Evolutionary conservation across 148 eudicot species (phyloP), one percentile per base, ranked within the genome.

Genomic region (Simmondsia chinensis): DNA sequence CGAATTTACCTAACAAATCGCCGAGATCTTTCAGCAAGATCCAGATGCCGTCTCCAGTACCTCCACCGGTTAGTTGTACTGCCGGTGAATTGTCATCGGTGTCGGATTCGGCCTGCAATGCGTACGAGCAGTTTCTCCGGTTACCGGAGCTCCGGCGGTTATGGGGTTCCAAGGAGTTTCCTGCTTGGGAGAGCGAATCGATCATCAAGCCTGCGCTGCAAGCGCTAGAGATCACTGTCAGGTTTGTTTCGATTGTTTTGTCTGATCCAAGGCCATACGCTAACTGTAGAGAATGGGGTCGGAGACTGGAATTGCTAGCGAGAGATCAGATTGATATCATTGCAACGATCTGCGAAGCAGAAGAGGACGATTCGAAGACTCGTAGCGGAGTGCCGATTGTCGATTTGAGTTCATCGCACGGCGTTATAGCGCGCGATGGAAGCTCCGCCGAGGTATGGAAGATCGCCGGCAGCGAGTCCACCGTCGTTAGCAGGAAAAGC

Each of bases 391-490:
- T 71, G 22, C 94, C 94, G 5, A 52, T 64, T 28, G 56, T 67
- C 2, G 88, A 77, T 71, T n/a, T 63, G 16, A 59, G 45, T n/a
- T 48, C 78, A 3, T 21, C 48, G 0, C 57, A 10, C 0, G 87
- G 87, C 36, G 66, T 72, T n/a, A 9, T 77, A 23, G 50, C 74
- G 2, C 69, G 70, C 6, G 63, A 65, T 20, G 71, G 64, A 13
- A 73, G 83, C 39, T 65, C 77, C 2, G 54, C 76, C 15, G 94
- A 79, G 61, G 87, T 79, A 24, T 76, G 83, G 83, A 65, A 60
- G 56, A 43, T 70, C 0, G 27, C 61, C 33, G 70, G 48, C 4
- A 31, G 38, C 0, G 83, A 73, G 2, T 41, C 60, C 16, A 68
- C 63, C 27, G 78, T 76, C 43, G 84, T 73, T 48, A 71, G 82